Evolutionary conservation across 371 early-diverging fungal genomes (phyloP).

Genomic region (Vairimorpha apis): DNA sequence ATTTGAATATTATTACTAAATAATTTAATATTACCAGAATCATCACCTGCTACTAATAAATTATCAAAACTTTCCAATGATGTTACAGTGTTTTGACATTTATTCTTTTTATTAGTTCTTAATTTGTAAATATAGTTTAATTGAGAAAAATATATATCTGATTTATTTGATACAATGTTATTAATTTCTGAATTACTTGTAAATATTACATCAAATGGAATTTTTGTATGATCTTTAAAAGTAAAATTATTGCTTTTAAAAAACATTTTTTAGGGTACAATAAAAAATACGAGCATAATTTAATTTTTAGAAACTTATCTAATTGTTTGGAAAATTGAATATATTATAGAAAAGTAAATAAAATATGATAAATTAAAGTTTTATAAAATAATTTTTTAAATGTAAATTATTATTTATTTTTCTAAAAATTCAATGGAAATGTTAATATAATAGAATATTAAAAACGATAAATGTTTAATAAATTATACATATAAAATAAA

Average conservation of each 20-base stretch:
- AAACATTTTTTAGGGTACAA: slow-evolving; percentile 24
- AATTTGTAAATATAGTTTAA: slow-evolving; percentile 2
- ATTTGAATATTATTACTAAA: slow-evolving; percentile 18
- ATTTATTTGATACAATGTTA: background rate
- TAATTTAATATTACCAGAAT: slow-evolving; percentile 29
- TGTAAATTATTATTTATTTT: too few species aligned
- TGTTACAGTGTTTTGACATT: slow-evolving; percentile 33
- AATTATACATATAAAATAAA: too few species aligned
- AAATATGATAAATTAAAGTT: too few species aligned
- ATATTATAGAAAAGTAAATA: too few species aligned
- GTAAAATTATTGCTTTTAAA: slow-evolving; percentile 47
- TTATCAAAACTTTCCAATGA: background rate
- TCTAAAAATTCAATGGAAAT: too few species aligned
- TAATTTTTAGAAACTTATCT: too few species aligned
- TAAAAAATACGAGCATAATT: too few species aligned
- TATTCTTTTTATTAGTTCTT: slow-evolving; percentile 17
- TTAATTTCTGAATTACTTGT: slow-evolving; percentile 2
- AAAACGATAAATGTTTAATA: too few species aligned
- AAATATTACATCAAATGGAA: slow-evolving; percentile 6
- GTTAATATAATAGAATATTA: too few species aligned
- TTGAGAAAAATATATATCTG: slow-evolving; percentile 12
- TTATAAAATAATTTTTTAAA: too few species aligned
- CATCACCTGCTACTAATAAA: slow-evolving; percentile 31
- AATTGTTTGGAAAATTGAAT: too few species aligned
- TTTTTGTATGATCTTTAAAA: slow-evolving; percentile 10